Conservation (phyloP, 1,284 basidiomycete genomes). For the Fistulinella cinereoalba region DNA sequence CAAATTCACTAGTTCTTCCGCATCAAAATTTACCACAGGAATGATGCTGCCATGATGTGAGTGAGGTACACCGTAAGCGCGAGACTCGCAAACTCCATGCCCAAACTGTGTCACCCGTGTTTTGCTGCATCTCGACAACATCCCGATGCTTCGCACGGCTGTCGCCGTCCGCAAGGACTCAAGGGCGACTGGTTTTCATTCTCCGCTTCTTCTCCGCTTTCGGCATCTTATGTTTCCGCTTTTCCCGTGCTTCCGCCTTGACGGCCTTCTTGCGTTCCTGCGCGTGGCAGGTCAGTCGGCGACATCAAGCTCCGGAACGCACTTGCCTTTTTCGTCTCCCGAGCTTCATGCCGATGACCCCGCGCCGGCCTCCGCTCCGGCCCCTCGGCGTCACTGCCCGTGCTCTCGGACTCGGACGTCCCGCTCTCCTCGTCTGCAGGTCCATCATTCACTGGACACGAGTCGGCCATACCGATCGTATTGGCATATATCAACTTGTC, state of each 20-base stretch:
- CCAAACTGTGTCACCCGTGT: not conserved
- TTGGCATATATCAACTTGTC: conserved; percentile 80
- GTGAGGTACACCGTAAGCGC: no score
- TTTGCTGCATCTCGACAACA: not conserved
- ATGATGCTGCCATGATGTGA: no score
- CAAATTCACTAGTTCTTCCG: no score
- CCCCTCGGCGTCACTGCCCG: conserved; percentile 29
- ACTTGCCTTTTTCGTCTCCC: conserved; percentile 83
- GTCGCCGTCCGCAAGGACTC: conserved; percentile 24
- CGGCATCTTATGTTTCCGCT: conserved; percentile 88
- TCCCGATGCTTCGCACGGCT: conserved; percentile 17
- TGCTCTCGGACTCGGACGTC: conserved; percentile 21
- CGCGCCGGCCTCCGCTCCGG: conserved; percentile 49
- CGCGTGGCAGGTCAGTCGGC: conserved; percentile 10
- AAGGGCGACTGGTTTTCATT: conserved; percentile 57
- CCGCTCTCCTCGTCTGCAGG: conserved; percentile 13
- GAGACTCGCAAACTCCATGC: not conserved
- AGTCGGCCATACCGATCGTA: conserved; percentile 74
- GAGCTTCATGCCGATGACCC: conserved; percentile 89
- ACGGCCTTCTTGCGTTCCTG: conserved; percentile 88
- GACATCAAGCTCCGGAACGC: conserved; percentile 13
- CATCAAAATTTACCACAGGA: no score
- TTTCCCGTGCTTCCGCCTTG: conserved; percentile 86
- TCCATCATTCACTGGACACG: no score
- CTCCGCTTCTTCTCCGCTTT: conserved; percentile 89